These are phyloP conservation scores for Panicum miliaceum DNA, from an alignment of 176 grass and related monocot species.

Conservation along the genomic window DNA sequence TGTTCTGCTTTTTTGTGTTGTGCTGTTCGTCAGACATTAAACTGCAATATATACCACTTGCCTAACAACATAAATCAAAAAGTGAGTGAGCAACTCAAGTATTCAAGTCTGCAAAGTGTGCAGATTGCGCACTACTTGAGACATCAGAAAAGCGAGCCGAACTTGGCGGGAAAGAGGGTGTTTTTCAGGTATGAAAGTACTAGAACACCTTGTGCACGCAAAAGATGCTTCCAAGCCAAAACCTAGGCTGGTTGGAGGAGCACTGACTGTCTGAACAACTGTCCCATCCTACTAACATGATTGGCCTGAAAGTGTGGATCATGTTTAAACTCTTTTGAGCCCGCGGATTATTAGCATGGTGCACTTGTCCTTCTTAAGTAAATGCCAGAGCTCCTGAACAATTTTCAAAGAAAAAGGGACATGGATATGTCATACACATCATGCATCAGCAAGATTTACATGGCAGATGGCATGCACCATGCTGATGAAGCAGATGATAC, in stretches of 20 bases:
- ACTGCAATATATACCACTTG: not conserved
- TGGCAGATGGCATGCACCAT: not conserved
- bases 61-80: not conserved
- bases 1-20: not conserved
- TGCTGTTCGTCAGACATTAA: not conserved
- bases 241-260: not conserved
- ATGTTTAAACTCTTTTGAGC: not conserved
- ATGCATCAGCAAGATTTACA: not conserved
- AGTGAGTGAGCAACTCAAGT: slow-evolving; percentile 8
- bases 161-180: slow-evolving; percentile 9
- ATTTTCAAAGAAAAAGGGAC: not conserved
- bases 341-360: not conserved
- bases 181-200: slow-evolving; percentile 31
- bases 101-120: slow-evolving; percentile 26
- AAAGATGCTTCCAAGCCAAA: slow-evolving; percentile 34
- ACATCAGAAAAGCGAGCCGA: slow-evolving; percentile 18
- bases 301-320: not conserved
- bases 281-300: not conserved
- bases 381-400: too few species aligned
- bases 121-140: slow-evolving; percentile 17
- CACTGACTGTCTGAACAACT: not conserved
- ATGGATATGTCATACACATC: not conserved
- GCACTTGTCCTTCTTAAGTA: not conserved
- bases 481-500: not conserved
- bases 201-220: slow-evolving; percentile 3